These are phyloP conservation scores for Pseudogymnoascus sp. DNA, from an alignment of 2,329 filamentous ascomycete species.

Conservation along the genomic window DNA sequence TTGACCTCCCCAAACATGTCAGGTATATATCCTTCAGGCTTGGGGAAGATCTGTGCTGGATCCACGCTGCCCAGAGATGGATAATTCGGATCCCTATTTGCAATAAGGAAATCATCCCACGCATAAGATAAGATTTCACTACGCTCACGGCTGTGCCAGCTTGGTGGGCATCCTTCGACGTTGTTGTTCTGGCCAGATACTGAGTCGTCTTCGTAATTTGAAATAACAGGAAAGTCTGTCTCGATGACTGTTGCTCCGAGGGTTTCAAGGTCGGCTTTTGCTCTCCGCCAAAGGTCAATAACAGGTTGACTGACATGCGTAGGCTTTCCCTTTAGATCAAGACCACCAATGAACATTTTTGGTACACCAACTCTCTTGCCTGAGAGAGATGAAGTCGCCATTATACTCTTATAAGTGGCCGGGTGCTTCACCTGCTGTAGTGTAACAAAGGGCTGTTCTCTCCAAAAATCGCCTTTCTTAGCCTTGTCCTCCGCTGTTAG, in stretches of 20 bases:
- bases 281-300: constrained; percentile 31
- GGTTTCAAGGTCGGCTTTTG: constrained; percentile 25
- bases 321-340: neutral
- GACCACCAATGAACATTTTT: constrained; percentile 41
- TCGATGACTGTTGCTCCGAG: constrained; percentile 30
- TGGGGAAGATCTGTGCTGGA: constrained; percentile 18
- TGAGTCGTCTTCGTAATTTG: constrained; percentile 21
- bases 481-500: constrained; percentile 38
- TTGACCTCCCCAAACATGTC: neutral
- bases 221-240: constrained; percentile 30
- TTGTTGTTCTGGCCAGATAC: neutral
- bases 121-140: constrained; percentile 13
- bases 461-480: constrained; percentile 46
- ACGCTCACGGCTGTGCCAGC: constrained; percentile 13
- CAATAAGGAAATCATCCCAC: constrained; percentile 16
- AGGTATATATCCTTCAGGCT: constrained; percentile 9
- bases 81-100: constrained; percentile 12
- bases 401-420: constrained; percentile 30
- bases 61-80: constrained; percentile 16
- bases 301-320: constrained; percentile 31
- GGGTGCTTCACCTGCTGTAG: constrained; percentile 33
- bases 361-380: constrained; percentile 45
- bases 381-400: constrained; percentile 28
- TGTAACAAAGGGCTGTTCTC: constrained; percentile 40
- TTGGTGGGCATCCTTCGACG: neutral